A percentile compares a stretch with the other conserved stretches of the same genome.
Evolutionary conservation across 495 filamentous ascomycete species (phyloP).

Genomic region (Talaromyces stipitatus): DNA sequence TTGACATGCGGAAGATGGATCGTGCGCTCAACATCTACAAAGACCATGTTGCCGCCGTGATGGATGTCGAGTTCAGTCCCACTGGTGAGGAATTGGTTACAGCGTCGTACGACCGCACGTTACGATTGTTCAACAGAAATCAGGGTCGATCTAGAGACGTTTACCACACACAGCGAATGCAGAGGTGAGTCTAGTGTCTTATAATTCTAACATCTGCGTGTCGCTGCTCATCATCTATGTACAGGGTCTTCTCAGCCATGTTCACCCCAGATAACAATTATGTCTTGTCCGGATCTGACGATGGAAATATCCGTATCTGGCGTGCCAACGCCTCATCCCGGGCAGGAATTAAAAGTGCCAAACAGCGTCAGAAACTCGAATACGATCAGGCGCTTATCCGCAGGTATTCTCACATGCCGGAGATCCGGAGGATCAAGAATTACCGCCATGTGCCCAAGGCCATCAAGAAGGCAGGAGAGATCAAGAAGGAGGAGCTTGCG

Average conservation of each 20-base stretch:
- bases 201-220: not conserved
- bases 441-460: constrained; percentile 89
- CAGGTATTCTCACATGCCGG: constrained; percentile 90
- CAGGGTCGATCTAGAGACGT: constrained; percentile 83
- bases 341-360: constrained; percentile 74
- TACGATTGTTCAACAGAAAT: constrained; percentile 73
- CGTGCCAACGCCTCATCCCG: constrained; percentile 79
- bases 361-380: constrained; percentile 79
- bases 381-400: constrained; percentile 81
- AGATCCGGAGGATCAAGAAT: constrained; percentile 81
- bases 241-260: constrained; percentile 70
- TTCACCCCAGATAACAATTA: constrained; percentile 88
- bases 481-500: constrained; percentile 84
- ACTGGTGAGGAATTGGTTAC: constrained; percentile 91
- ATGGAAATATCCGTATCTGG: constrained; percentile 93
- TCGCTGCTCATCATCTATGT: constrained; percentile 8
- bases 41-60: constrained; percentile 92
- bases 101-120: constrained; percentile 76
- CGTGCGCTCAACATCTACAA: constrained; percentile 87
- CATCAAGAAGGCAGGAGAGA: constrained; percentile 96
- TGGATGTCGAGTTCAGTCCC: constrained; percentile 93
- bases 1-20: constrained; percentile 80
- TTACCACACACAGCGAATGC: constrained; percentile 98
- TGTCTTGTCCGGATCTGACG: constrained; percentile 78
- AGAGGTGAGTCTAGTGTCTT: constrained; percentile 41